Percentiles rank a stretch among this genome's conserved stretches.
These are phyloP conservation scores for Ophiosphaerella korrae DNA, from an alignment of 2,329 filamentous ascomycete species.

Conservation along the genomic window DNA sequence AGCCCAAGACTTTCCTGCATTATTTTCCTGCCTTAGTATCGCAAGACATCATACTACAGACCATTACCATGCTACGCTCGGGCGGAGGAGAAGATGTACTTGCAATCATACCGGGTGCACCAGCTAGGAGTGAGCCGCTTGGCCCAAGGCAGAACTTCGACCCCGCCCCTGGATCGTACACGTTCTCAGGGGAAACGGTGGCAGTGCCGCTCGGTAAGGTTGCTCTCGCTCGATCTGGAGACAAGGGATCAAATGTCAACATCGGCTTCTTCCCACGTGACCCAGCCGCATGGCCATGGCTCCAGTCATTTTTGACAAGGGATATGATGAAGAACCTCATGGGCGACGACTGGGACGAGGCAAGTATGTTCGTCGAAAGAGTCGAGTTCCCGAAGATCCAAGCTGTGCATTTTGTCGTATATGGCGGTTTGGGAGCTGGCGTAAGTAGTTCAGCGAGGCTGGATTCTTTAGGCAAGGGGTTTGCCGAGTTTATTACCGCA, in stretches of 20 bases:
- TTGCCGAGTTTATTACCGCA: background rate
- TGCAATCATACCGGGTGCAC: background rate
- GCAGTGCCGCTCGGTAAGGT: conserved; percentile 43
- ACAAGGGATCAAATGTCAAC: conserved; percentile 34
- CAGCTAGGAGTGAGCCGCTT: background rate
- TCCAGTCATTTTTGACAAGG: conserved; percentile 18
- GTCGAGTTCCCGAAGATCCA: conserved; percentile 15
- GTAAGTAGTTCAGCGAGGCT: conserved; percentile 46
- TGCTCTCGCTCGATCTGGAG: conserved; percentile 31
- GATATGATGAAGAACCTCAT: conserved; percentile 16
- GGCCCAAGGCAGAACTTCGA: conserved; percentile 28
- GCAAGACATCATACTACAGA: too few species aligned
- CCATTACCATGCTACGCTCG: too few species aligned
- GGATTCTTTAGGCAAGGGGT: conserved; percentile 51
- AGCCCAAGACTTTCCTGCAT: conserved; percentile 8
- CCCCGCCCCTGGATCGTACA: conserved; percentile 28
- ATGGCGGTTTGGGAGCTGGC: conserved; percentile 52
- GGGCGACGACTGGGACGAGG: conserved; percentile 14
- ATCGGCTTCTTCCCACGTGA: conserved; percentile 28
- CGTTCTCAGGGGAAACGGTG: conserved; percentile 38
- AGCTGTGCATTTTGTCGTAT: conserved; percentile 49
- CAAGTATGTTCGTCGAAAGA: conserved; percentile 11
- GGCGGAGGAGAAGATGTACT: too few species aligned
- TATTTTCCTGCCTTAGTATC: background rate
- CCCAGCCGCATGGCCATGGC: conserved; percentile 30